Evolutionary conservation across 2,329 filamentous ascomycete species (phyloP).

Genomic region (Helotiales sp.): DNA sequence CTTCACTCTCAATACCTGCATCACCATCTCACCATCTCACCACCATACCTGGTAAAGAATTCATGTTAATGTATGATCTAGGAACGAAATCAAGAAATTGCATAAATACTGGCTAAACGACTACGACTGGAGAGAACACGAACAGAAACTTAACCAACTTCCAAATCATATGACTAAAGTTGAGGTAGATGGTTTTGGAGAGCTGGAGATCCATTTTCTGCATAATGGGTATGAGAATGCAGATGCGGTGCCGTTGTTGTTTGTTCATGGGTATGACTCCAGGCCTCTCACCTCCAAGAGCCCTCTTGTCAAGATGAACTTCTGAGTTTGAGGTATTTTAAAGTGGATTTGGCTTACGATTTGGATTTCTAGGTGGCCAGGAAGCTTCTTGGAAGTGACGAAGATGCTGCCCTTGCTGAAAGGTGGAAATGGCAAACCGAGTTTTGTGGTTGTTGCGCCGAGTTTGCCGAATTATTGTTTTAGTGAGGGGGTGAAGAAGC

Average conservation of each 20-base stretch:
- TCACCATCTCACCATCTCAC: too few species aligned
- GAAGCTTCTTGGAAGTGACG: conserved; percentile 63
- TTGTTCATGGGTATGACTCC: conserved; percentile 66
- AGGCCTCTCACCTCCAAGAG: background rate
- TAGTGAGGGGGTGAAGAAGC: conserved; percentile 34
- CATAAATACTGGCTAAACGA: background rate
- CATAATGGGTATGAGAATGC: conserved; percentile 52
- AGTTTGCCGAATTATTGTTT: conserved; percentile 56
- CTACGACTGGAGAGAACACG: conserved; percentile 58
- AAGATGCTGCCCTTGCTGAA: conserved; percentile 52
- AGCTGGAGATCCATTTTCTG: conserved; percentile 62
- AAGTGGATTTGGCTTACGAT: background rate
- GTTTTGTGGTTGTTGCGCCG: conserved; percentile 48
- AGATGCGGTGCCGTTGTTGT: conserved; percentile 62
- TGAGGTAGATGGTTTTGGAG: conserved; percentile 54
- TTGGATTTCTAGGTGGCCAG: conserved; percentile 51
- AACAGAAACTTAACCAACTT: conserved; percentile 57
- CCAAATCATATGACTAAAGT: conserved; percentile 57
- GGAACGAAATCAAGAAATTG: background rate
- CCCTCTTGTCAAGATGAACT: background rate
- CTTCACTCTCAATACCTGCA: too few species aligned
- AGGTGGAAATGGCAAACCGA: conserved; percentile 20
- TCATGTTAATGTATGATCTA: too few species aligned
- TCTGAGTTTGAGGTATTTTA: background rate
- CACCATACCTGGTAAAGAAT: too few species aligned